Evolutionary conservation across 2,329 filamentous ascomycete species (phyloP).

Genomic region (Diaporthe eres): DNA sequence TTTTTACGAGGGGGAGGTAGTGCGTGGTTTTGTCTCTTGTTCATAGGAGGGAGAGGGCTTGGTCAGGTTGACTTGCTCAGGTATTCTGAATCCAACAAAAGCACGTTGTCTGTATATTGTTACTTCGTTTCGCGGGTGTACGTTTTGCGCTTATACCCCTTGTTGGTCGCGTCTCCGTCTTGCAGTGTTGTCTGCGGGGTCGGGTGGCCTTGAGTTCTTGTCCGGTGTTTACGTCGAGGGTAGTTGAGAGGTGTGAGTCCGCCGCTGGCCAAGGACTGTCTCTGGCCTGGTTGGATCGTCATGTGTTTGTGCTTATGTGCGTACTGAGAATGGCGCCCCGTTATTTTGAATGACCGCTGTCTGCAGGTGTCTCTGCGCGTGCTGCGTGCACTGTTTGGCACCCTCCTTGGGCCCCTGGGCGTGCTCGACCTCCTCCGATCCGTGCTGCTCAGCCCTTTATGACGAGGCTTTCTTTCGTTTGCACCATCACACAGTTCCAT

Average conservation of each 20-base stretch:
- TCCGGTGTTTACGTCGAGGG: not conserved
- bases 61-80: slow-evolving; percentile 3
- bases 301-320: not conserved
- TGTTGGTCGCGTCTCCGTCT: not conserved
- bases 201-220: not conserved
- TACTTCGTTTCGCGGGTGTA: not conserved
- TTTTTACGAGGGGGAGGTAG: not conserved
- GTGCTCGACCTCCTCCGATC: too few species aligned
- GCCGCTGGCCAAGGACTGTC: not conserved
- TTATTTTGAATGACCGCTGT: too few species aligned
- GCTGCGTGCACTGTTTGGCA: too few species aligned
- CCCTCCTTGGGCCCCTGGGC: too few species aligned
- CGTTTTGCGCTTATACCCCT: not conserved
- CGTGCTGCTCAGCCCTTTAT: too few species aligned
- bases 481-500: too few species aligned
- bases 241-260: not conserved
- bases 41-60: not conserved
- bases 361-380: too few species aligned
- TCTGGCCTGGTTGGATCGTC: not conserved
- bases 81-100: slow-evolving; percentile 12
- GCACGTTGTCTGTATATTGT: slow-evolving; percentile 1
- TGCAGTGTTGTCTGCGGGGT: not conserved
- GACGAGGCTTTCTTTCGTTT: too few species aligned
- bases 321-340: too few species aligned
- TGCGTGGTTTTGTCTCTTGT: not conserved